phyloP scores from a whole-genome alignment of 2,329 filamentous ascomycete species.

The Talaromyces sp. region DNA sequence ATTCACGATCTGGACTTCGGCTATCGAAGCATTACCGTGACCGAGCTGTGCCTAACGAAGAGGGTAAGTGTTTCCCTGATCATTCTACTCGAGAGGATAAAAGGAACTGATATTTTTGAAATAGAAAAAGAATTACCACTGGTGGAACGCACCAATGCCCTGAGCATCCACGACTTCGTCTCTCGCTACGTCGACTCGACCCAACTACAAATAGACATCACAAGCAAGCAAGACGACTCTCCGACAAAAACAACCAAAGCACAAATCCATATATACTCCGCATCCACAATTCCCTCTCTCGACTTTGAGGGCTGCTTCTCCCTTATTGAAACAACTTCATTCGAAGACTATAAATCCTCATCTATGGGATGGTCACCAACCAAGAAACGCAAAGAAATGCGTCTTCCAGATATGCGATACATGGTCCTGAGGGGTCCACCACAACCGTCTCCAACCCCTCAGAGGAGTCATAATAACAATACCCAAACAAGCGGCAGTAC shows the following conservation, averaged over 20 bases:
- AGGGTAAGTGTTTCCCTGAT: neutral
- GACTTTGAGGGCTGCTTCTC: constrained; percentile 51
- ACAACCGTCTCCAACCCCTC: neutral
- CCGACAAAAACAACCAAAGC: constrained; percentile 6
- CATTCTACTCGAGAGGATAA: neutral
- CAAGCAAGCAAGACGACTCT: constrained; percentile 1
- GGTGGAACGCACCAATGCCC: constrained; percentile 43
- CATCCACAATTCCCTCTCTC: constrained; percentile 33
- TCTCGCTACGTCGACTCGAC: constrained; percentile 19
- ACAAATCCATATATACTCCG: constrained; percentile 32
- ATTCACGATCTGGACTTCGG: constrained; percentile 15
- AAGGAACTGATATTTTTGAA: neutral
- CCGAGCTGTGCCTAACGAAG: constrained; percentile 3
- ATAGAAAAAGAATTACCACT: constrained; percentile 23
- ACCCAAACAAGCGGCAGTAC: neutral
- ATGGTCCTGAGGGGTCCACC: constrained; percentile 42
- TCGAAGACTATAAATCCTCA: constrained; percentile 50
- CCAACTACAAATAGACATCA: constrained; percentile 14
- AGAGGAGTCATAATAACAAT: neutral
- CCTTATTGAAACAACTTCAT: constrained; percentile 55
- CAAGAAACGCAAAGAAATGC: constrained; percentile 58
- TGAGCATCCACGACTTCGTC: constrained; percentile 39
- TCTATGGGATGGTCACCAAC: constrained; percentile 52
- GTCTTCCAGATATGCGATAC: constrained; percentile 57
- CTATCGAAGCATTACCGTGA: constrained; percentile 15